Conservation (phyloP, 768 basidiomycete species). For the Trametes elegans region DNA sequence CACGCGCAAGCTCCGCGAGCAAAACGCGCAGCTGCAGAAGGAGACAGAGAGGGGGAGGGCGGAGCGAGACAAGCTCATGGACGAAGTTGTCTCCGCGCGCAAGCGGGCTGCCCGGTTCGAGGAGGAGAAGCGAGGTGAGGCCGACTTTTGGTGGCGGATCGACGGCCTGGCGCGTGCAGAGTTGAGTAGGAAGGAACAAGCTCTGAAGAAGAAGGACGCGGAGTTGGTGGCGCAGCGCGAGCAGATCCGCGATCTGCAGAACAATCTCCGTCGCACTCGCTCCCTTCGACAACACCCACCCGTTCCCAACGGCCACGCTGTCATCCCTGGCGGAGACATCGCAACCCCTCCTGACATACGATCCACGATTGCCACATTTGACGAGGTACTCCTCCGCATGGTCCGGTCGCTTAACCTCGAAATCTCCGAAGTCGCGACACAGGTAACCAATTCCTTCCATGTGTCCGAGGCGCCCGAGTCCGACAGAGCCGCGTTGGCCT, state of each 20-base stretch:
- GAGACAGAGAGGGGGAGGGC: constrained; percentile 8
- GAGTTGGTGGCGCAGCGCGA: constrained; percentile 14
- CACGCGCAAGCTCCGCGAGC: constrained; percentile 11
- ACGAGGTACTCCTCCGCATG: constrained; percentile 19
- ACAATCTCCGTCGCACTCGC: constrained; percentile 5
- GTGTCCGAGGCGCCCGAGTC: constrained; percentile 9
- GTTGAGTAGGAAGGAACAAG: constrained; percentile 6
- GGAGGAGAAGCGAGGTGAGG: constrained; percentile 8
- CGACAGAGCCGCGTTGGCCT: constrained; percentile 4
- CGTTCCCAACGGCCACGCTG: background rate
- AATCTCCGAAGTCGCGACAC: constrained; percentile 20
- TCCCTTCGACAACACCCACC: background rate
- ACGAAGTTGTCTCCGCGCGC: constrained; percentile 3
- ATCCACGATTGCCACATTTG: background rate
- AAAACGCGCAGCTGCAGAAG: constrained; percentile 12
- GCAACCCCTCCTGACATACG: background rate
- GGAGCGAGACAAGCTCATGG: constrained; percentile 2
- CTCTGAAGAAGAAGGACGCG: constrained; percentile 10
- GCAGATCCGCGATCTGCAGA: constrained; percentile 13
- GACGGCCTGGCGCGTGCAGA: constrained; percentile 16
- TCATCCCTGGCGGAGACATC: background rate
- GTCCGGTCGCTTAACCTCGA: constrained; percentile 21
- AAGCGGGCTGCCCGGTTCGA: background rate
- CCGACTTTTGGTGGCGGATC: constrained; percentile 18
- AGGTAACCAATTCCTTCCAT: constrained; percentile 19